phyloP scores from a whole-genome alignment of 2,329 filamentous ascomycete genomes.

The Drechslera avenae region DNA sequence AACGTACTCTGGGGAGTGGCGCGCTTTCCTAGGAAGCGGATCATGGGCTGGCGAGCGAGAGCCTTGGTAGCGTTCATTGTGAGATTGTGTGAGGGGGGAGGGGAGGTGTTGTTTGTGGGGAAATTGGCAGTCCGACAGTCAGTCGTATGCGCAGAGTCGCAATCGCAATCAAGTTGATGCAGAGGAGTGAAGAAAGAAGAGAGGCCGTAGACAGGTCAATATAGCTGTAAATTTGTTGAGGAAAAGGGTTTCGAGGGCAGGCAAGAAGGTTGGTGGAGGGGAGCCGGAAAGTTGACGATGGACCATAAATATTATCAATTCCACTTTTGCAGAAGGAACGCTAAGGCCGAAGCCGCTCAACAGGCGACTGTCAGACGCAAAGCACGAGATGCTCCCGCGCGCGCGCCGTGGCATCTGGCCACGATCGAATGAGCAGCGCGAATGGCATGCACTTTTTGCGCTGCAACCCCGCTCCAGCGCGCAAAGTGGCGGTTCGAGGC shows the following conservation, averaged over 20 bases:
- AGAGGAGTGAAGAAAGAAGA: neutral
- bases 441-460: conserved; percentile 11
- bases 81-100: conserved; percentile 20
- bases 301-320: conserved; percentile 31
- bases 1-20: conserved; percentile 51
- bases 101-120: conserved; percentile 4
- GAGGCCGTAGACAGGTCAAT: neutral
- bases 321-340: conserved; percentile 17
- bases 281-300: conserved; percentile 16
- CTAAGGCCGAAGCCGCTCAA: conserved; percentile 27
- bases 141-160: neutral
- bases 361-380: neutral
- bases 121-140: neutral
- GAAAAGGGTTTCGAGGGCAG: neutral
- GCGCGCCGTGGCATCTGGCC: conserved; percentile 18
- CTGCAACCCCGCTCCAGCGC: conserved; percentile 21
- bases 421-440: conserved; percentile 30
- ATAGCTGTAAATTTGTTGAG: neutral
- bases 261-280: conserved; percentile 13
- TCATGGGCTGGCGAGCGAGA: conserved; percentile 58
- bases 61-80: conserved; percentile 54
- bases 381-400: conserved; percentile 10
- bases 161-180: no score
- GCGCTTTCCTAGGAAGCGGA: conserved; percentile 58
- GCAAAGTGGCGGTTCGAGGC: conserved; percentile 12